Evolutionary conservation across 176 grass and related monocot species (phyloP).

Genomic region (Puya raimondii): DNA sequence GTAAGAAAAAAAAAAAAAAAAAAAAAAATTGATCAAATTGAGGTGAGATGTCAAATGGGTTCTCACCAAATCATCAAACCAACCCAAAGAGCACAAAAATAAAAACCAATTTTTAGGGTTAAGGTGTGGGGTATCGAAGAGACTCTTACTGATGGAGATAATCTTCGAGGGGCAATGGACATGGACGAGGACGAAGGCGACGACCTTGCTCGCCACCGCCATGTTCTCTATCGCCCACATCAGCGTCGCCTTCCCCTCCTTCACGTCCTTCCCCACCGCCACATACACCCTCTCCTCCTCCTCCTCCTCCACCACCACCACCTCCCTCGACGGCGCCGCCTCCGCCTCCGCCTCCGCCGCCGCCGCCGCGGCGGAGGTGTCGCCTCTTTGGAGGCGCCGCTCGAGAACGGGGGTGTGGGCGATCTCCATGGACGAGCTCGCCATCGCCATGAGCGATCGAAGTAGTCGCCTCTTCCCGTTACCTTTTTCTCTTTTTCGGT

Average conservation of each 20-base stretch:
- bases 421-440: too few species aligned
- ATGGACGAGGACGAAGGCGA: conserved; percentile 13
- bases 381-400: too few species aligned
- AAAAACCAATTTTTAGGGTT: too few species aligned
- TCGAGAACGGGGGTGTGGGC: too few species aligned
- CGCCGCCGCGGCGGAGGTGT: too few species aligned
- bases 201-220: conserved; percentile 1
- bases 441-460: too few species aligned
- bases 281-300: conserved; percentile 20
- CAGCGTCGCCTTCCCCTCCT: conserved; percentile 21
- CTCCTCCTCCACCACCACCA: background rate
- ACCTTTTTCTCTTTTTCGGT: too few species aligned
- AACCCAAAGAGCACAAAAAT: too few species aligned
- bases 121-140: background rate
- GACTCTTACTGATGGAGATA: conserved; percentile 15
- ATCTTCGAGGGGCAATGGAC: conserved; percentile 7
- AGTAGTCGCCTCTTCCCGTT: too few species aligned
- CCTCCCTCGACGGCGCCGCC: background rate
- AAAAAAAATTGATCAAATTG: background rate
- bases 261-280: conserved; percentile 16
- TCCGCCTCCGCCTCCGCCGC: too few species aligned
- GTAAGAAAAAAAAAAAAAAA: background rate
- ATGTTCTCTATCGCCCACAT: conserved; percentile 21
- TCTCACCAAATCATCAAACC: too few species aligned
- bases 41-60: too few species aligned